Conservation (phyloP, 225 moss, liverwort and hornwort genomes). For the Thuidium tamariscinum region DNA sequence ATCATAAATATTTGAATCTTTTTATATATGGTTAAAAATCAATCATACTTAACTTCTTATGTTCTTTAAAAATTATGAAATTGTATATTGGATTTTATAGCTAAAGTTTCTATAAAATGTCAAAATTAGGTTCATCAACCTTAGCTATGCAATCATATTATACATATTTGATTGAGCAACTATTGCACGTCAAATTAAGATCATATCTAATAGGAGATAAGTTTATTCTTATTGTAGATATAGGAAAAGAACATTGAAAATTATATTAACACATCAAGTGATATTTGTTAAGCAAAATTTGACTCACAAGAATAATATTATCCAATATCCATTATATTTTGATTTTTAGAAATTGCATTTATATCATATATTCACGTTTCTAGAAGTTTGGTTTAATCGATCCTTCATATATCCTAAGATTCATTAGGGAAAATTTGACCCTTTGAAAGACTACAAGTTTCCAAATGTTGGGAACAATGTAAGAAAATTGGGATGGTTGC, state of each 20-base stretch:
- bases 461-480: no score
- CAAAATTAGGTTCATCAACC: fast-evolving
- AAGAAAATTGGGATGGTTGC: no score
- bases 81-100: not conserved
- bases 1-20: not conserved
- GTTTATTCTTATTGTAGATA: not conserved
- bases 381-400: not conserved
- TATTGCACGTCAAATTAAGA: not conserved
- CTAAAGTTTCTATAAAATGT: not conserved
- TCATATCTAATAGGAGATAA: not conserved
- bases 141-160: not conserved
- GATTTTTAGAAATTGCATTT: not conserved
- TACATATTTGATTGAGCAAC: not conserved
- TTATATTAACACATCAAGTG: fast-evolving
- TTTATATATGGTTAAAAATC: not conserved
- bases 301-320: not conserved
- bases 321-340: not conserved
- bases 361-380: not conserved
- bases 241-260: not conserved
- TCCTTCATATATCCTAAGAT: no score
- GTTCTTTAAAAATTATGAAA: fast-evolving
- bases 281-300: fast-evolving
- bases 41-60: not conserved
- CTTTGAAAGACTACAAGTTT: no score
- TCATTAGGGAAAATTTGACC: no score